Evolutionary conservation across 2,329 filamentous ascomycete species (phyloP).

Genomic region (Arthrobotrys iridis): DNA sequence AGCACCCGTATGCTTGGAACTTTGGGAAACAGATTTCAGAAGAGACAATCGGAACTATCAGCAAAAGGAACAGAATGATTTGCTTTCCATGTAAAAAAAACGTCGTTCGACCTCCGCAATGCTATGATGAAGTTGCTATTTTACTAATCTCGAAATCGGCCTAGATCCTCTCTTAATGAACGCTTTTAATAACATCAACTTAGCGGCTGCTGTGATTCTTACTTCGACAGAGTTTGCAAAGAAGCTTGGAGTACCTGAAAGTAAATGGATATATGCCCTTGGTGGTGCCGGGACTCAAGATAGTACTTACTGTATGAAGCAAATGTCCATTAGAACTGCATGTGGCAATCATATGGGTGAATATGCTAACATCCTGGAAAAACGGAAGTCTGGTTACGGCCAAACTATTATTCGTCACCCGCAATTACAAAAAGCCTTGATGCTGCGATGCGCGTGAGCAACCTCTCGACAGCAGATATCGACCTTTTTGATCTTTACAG

Average conservation of each 20-base stretch:
- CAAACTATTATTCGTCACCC: conserved; percentile 69
- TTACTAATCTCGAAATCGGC: conserved; percentile 46
- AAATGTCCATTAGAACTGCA: not conserved
- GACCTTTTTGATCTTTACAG: conserved; percentile 74
- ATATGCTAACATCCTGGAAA: conserved; percentile 28
- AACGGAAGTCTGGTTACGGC: conserved; percentile 70
- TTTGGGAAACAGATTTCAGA: conserved; percentile 64
- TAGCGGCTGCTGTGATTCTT: conserved; percentile 70
- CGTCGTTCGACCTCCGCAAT: not conserved
- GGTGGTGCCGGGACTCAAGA: conserved; percentile 73
- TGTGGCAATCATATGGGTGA: not conserved
- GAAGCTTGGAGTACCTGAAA: conserved; percentile 67
- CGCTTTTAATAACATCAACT: conserved; percentile 75
- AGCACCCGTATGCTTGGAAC: conserved; percentile 69
- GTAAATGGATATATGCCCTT: conserved; percentile 72
- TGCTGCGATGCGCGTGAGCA: conserved; percentile 65
- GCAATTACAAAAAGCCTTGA: conserved; percentile 70
- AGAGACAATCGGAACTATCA: conserved; percentile 67
- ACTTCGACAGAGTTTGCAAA: conserved; percentile 69
- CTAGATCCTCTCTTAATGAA: conserved; percentile 76
- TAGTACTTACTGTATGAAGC: conserved; percentile 65
- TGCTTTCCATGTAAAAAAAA: conserved; percentile 74
- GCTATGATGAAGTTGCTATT: too few relatives aligned
- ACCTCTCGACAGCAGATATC: conserved; percentile 66
- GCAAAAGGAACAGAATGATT: conserved; percentile 72